A percentile compares a stretch with the other conserved stretches of the same genome.
These are phyloP conservation scores for Nitzschia palea DNA, from an alignment of 108 stramenopile genomes.

Conservation along the genomic window DNA sequence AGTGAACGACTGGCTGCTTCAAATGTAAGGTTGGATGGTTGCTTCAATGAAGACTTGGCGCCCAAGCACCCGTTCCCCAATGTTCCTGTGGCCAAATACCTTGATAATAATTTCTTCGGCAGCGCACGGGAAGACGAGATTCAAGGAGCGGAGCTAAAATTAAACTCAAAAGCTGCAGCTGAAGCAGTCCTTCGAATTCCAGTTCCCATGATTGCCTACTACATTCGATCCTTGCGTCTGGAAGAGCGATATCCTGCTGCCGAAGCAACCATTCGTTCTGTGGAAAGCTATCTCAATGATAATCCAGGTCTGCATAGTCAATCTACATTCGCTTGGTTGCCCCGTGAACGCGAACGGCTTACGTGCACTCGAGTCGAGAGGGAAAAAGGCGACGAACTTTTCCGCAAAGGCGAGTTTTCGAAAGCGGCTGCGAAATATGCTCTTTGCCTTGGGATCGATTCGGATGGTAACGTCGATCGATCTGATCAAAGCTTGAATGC, in stretches of 20 bases:
- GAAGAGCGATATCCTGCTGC: constrained; percentile 76
- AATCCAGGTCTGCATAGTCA: constrained; percentile 1
- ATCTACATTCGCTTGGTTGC: constrained; percentile 27
- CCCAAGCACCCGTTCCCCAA: constrained; percentile 57
- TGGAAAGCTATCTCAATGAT: constrained; percentile 13
- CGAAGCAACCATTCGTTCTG: constrained; percentile 38
- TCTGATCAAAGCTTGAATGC: constrained; percentile 33
- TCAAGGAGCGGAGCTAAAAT: constrained; percentile 36
- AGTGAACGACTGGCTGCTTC: constrained; percentile 73
- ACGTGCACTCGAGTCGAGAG: constrained; percentile 21
- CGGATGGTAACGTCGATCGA: constrained; percentile 28
- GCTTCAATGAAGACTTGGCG: constrained; percentile 62
- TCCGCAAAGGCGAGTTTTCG: constrained; percentile 57
- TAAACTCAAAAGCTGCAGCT: constrained; percentile 53
- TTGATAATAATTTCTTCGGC: constrained; percentile 35
- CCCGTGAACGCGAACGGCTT: constrained; percentile 21
- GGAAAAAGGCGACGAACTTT: constrained; percentile 67
- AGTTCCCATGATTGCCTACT: constrained; percentile 46
- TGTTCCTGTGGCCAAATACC: constrained; percentile 37
- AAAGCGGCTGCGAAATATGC: constrained; percentile 69
- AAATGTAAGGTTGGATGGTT: constrained; percentile 57
- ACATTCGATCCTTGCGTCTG: constrained; percentile 67
- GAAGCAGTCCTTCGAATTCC: constrained; percentile 78
- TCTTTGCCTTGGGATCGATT: constrained; percentile 63
- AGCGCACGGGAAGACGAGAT: constrained; percentile 35